These are phyloP conservation scores for Pneumocystis oryctolagi DNA, from an alignment of 1,139 yeast species.

Conservation along the genomic window DNA sequence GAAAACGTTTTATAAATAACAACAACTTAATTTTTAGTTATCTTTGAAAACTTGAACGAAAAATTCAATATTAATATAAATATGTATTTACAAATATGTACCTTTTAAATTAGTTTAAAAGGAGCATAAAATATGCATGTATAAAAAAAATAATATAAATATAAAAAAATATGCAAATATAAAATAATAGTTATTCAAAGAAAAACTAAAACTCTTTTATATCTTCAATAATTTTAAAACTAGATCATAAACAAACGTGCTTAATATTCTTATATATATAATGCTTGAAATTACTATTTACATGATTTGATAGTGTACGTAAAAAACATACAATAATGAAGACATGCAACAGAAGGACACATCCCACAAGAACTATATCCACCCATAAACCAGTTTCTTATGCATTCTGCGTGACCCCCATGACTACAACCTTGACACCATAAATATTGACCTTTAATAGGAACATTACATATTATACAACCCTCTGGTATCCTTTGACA, in stretches of 20 bases:
- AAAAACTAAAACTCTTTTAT: not conserved
- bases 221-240: too few species aligned
- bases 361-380: conserved; percentile 37
- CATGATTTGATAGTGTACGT: not conserved
- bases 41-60: too few species aligned
- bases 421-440: conserved; percentile 74
- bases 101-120: not conserved
- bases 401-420: conserved; percentile 69
- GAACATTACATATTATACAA: conserved; percentile 70
- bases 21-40: too few species aligned
- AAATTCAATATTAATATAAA: too few species aligned
- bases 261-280: too few species aligned
- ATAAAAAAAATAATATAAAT: not conserved
- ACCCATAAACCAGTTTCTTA: conserved; percentile 59
- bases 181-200: not conserved
- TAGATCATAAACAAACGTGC: not conserved
- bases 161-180: not conserved
- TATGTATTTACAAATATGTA: not conserved
- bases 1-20: not conserved
- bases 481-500: conserved; percentile 48
- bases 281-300: not conserved
- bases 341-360: conserved; percentile 69
- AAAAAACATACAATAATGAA: conserved; percentile 12
- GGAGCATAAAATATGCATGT: not conserved
- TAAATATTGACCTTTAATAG: conserved; percentile 58